A percentile compares a stretch with the other conserved stretches of the same genome.
These are phyloP conservation scores for Coelastrella sp. DNA, from an alignment of 139 green algal species.

Conservation along the genomic window DNA sequence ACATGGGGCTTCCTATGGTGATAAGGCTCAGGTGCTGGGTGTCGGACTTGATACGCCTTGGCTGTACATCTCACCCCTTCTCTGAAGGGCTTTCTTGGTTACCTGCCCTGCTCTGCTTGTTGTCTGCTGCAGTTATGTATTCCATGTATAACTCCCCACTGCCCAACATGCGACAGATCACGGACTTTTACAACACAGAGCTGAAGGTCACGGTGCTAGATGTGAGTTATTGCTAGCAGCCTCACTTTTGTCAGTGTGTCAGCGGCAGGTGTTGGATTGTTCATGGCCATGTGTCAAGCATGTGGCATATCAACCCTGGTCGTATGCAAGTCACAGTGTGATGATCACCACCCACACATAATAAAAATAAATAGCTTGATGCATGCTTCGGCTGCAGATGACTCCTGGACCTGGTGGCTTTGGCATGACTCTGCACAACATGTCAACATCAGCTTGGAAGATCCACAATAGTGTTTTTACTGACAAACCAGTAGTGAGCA, in stretches of 20 bases:
- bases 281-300: background rate
- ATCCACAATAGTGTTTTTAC: background rate
- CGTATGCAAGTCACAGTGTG: too few relatives aligned
- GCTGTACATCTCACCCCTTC: too few relatives aligned
- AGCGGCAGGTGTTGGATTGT: background rate
- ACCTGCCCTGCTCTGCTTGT: background rate
- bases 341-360: too few relatives aligned
- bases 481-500: background rate
- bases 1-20: background rate
- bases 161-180: conserved; percentile 30
- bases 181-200: conserved; percentile 32
- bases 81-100: too few relatives aligned
- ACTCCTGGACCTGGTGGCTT: background rate
- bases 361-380: too few relatives aligned
- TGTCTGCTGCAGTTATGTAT: conserved; percentile 6
- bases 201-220: background rate
- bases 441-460: background rate
- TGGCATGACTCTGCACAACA: background rate
- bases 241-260: too few relatives aligned
- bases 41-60: too few relatives aligned
- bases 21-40: background rate
- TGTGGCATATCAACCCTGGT: too few relatives aligned
- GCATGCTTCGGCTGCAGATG: conserved; percentile 17
- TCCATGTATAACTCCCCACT: conserved; percentile 27
- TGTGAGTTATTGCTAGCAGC: background rate